These are phyloP conservation scores for Lactarius sp. DNA, from an alignment of 768 basidiomycete genomes.

Conservation along the genomic window DNA sequence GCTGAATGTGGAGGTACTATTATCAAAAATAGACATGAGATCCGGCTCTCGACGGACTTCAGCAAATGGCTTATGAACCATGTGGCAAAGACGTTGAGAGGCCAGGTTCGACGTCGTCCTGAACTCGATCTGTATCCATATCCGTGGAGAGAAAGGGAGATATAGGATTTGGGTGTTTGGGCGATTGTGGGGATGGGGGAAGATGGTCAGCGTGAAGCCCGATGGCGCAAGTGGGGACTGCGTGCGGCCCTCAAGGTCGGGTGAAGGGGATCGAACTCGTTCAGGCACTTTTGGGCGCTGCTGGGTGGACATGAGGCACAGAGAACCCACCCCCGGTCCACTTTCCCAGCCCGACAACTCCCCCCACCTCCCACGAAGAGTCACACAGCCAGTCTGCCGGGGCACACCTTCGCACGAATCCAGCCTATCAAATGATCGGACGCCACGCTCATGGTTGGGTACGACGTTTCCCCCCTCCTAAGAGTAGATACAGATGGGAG, in stretches of 20 bases:
- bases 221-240: not conserved
- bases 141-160: not conserved
- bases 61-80: not conserved
- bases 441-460: too few relatives aligned
- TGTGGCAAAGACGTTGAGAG: not conserved
- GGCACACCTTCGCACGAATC: too few relatives aligned
- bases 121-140: not conserved
- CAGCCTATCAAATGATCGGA: too few relatives aligned
- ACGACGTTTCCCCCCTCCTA: too few relatives aligned
- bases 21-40: not conserved
- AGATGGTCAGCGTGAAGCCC: too few relatives aligned
- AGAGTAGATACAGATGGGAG: too few relatives aligned
- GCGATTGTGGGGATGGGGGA: not conserved
- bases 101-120: slow-evolving; percentile 7
- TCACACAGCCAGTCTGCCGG: too few relatives aligned
- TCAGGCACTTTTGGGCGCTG: too few relatives aligned
- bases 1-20: not conserved
- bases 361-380: too few relatives aligned
- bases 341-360: too few relatives aligned
- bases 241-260: not conserved
- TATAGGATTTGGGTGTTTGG: not conserved
- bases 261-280: not conserved
- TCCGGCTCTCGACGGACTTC: not conserved
- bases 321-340: too few relatives aligned
- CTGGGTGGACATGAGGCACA: too few relatives aligned